These are phyloP conservation scores for Buxus sempervirens DNA, from an alignment of 164 flowering plant species.

Conservation along the genomic window DNA sequence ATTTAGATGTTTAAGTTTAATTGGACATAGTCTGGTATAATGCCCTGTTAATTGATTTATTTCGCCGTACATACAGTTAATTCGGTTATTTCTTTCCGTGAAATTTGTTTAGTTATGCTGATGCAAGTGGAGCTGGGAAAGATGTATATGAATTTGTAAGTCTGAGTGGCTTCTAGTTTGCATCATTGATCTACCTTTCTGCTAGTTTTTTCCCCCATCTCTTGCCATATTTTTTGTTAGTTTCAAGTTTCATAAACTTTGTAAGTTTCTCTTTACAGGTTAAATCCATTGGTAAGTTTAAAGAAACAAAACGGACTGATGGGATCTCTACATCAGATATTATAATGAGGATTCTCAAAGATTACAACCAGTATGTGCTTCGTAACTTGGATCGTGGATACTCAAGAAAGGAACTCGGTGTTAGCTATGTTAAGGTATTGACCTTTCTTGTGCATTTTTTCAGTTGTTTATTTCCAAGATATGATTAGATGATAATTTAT, in stretches of 20 bases:
- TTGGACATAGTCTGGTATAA: too few relatives aligned
- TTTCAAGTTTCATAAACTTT: too few relatives aligned
- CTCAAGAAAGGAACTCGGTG: slow-evolving; percentile 25
- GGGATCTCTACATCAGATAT: slow-evolving; percentile 46
- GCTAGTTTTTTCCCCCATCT: too few relatives aligned
- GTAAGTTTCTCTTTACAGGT: slow-evolving; percentile 18
- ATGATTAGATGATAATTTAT: too few relatives aligned
- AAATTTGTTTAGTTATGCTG: slow-evolving; percentile 55
- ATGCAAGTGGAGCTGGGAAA: slow-evolving; percentile 68
- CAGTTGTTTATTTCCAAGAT: neutral
- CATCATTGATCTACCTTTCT: neutral
- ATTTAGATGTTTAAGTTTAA: too few relatives aligned
- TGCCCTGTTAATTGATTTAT: too few relatives aligned
- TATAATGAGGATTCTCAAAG: slow-evolving; percentile 29
- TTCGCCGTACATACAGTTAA: neutral
- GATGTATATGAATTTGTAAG: slow-evolving; percentile 81
- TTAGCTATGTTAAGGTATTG: slow-evolving; percentile 26
- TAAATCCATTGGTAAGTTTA: slow-evolving; percentile 34
- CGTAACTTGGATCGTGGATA: slow-evolving; percentile 21
- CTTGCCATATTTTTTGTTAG: too few relatives aligned
- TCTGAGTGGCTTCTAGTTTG: slow-evolving; percentile 2
- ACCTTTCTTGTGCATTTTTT: neutral
- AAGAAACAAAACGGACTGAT: slow-evolving; percentile 41
- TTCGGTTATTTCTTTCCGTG: slow-evolving; percentile 9
- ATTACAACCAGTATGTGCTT: slow-evolving; percentile 24